Evolutionary conservation across 345 rosid genomes (phyloP), one percentile per base, ranked within the genome.

Genomic region (Melastoma malabathricum): DNA sequence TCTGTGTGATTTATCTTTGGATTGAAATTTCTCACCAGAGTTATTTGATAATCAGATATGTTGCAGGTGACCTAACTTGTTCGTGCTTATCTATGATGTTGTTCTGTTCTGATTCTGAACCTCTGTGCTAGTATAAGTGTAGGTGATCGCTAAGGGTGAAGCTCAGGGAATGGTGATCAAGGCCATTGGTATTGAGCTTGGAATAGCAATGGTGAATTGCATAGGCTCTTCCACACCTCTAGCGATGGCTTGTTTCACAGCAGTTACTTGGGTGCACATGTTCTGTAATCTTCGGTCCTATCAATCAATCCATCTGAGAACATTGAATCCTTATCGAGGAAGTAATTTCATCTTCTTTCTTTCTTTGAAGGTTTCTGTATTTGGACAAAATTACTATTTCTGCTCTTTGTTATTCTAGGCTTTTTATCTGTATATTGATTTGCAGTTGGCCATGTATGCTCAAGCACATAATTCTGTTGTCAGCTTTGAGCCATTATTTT

Each of bases 161-260:
- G 98, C 98, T 72, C 98, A 92, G 70, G 98, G 98, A 72, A 92
- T 92, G 98, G 86, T 87, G 62, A 87, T 96, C 81, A 87, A 81
- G 69, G 81, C 83, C 58, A 48, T 87, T 48, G 96, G 95, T 53
- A 87, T 92, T 31, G 46, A 67, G 65, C 74, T 92, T 20, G 98
- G 98, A 58, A 92, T 92, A 59, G 83, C 83, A 52, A 50, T 87
- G 74, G 95, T 81, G 50, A 87, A 82, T 60, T 58, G 62, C 64
- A 59, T 82, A 49, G 86, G 98, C 67, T 75, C 89, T 17, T 92
- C 95, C 14, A 75, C 70, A 31, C 64, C 93, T 52, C 81, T 84
- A 60, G 84, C 95, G 15, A 79, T 92, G 68, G 79, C 82, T 69
- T 67, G 89, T 27, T 92, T 92, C 59, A 55, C 81, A 60, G 86